Evolutionary conservation across 2,329 filamentous ascomycete genomes (phyloP), one percentile per base, ranked within the genome.

Genomic region (Colletotrichum sp.): DNA sequence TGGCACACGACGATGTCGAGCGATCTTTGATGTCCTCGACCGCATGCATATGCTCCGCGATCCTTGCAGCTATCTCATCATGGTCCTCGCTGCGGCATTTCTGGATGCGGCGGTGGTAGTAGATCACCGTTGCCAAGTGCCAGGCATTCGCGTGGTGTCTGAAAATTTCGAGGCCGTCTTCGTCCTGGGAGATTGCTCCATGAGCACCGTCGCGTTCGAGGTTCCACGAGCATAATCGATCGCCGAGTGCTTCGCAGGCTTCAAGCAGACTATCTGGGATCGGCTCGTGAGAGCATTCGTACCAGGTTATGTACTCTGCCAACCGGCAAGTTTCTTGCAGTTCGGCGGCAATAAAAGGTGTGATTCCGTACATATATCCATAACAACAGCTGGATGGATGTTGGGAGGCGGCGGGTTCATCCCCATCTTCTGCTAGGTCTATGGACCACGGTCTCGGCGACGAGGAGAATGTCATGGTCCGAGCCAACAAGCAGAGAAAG

Each of bases 331-430:
- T 72, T 18, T 72, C 62, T 10, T 57, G 30, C 4, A 72, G 18
- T 16, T 66, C 32, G 5, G 63, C 44, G 9, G 69, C 62, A 39
- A 67, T 30, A 1, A 16, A 13, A 12, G 69, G 60, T 2, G 69
- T 67, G 13, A 60, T 60, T 21, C 69, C 69, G 24, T 67, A 72
- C 69, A 72, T 72, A 12, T 72, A 72, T 3, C 69, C 69, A 18
- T 52, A 72, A 32, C 69, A 72, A 32, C 69, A 57, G 12, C 16
- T 34, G 9, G 62, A 30, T 13, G 28, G 21, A 6, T 18, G 8
- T 7, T 32, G 39, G 16, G 15, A 39, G 1, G 44, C 21, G 3
- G n/a, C 13, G 15, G 18, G 6, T 1, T 59, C 9, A 18, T 59
- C 32, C 1, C 26, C 10, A 15, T 66, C 44, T 7, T 44, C 44